phyloP scores from a whole-genome alignment of 2,329 filamentous ascomycete species.

The Akanthomyces dipterigenus region DNA sequence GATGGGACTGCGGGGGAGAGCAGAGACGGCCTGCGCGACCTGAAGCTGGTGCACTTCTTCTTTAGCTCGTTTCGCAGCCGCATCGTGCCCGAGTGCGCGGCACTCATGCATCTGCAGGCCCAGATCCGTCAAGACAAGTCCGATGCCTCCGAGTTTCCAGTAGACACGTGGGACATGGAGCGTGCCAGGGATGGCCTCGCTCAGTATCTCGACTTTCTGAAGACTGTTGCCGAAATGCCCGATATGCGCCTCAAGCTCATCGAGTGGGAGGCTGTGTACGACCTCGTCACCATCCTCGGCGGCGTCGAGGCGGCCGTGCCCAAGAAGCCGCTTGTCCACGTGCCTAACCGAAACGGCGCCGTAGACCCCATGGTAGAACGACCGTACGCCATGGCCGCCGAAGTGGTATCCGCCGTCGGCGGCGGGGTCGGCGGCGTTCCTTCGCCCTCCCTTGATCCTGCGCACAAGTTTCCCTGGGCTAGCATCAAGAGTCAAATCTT shows the following conservation, averaged over 20 bases:
- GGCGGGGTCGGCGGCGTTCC: constrained; percentile 32
- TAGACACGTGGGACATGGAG: constrained; percentile 97
- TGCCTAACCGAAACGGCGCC: constrained; percentile 27
- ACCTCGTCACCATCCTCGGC: constrained; percentile 78
- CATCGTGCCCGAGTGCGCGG: constrained; percentile 88
- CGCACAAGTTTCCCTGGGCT: constrained; percentile 58
- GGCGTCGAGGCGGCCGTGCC: constrained; percentile 83
- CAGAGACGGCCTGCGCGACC: constrained; percentile 49
- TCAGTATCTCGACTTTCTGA: constrained; percentile 90
- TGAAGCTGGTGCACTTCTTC: constrained; percentile 74
- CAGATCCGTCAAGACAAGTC: constrained; percentile 74
- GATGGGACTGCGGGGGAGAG: constrained; percentile 36
- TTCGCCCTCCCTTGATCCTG: constrained; percentile 47
- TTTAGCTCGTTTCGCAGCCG: constrained; percentile 88
- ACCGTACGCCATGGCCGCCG: constrained; percentile 44
- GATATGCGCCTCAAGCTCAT: constrained; percentile 79
- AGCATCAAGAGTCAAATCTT: constrained; percentile 90
- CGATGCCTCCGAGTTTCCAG: constrained; percentile 79
- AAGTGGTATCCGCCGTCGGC: constrained; percentile 17
- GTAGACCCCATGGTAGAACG: constrained; percentile 51
- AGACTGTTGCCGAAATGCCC: constrained; percentile 77
- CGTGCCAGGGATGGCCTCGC: constrained; percentile 90
- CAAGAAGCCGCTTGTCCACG: constrained; percentile 62
- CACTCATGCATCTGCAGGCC: constrained; percentile 88
- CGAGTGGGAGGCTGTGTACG: constrained; percentile 86